phyloP scores from a whole-genome alignment of 2,329 filamentous ascomycete genomes.

The Fusarium robinianum region DNA sequence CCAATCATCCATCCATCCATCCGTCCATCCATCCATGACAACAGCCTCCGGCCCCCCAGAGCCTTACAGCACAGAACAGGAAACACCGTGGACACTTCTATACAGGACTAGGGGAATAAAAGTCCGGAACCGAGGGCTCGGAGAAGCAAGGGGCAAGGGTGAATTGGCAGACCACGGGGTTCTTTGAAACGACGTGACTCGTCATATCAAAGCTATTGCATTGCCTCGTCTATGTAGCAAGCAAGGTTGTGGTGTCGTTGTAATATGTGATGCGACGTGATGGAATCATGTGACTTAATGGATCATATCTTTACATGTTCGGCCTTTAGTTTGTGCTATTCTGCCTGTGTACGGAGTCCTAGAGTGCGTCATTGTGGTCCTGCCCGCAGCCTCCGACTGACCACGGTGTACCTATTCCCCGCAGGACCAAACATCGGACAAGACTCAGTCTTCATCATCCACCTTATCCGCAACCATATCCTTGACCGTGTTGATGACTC shows the following conservation, averaged over 20 bases:
- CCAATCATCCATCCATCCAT: too few relatives aligned
- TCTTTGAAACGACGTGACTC: conserved; percentile 18
- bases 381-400: conserved; percentile 1
- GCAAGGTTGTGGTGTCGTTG: conserved; percentile 5
- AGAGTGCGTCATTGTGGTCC: conserved; percentile 5
- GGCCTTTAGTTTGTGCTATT: too few relatives aligned
- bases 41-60: too few relatives aligned
- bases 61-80: too few relatives aligned
- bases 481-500: conserved; percentile 54
- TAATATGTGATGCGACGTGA: conserved; percentile 4
- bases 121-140: conserved; percentile 8
- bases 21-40: too few relatives aligned
- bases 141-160: conserved; percentile 3
- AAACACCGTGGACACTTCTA: too few relatives aligned
- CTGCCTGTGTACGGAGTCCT: conserved; percentile 13
- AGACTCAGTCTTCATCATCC: conserved; percentile 54
- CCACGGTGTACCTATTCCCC: neutral
- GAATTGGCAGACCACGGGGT: neutral
- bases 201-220: conserved; percentile 19
- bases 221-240: conserved; percentile 15
- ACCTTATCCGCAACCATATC: conserved; percentile 58
- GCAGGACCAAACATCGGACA: neutral
- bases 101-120: too few relatives aligned
- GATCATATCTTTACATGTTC: conserved; percentile 24
- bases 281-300: conserved; percentile 27